A percentile compares a stretch with the other conserved stretches of the same genome.
phyloP scores from a whole-genome alignment of 2,329 filamentous ascomycete species.

The Fusarium heterosporum region DNA sequence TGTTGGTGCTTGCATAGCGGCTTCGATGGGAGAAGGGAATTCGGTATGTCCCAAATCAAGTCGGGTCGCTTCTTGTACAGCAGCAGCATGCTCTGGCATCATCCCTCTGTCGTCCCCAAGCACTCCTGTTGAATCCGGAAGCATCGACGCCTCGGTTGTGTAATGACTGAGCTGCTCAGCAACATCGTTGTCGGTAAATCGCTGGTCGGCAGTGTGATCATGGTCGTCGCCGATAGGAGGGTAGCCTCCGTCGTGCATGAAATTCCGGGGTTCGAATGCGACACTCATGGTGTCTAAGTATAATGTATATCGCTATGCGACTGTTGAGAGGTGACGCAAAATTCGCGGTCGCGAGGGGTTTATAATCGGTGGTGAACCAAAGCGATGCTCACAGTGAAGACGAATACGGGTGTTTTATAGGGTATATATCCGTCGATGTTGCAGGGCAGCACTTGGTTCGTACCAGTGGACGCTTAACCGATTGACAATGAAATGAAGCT shows the following conservation, averaged over 20 bases:
- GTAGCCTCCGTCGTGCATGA: constrained; percentile 62
- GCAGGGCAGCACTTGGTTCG: background rate
- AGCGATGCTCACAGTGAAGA: background rate
- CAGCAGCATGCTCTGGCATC: constrained; percentile 55
- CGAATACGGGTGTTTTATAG: background rate
- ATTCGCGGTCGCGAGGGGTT: constrained; percentile 24
- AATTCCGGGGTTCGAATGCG: constrained; percentile 63
- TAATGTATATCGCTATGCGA: constrained; percentile 21
- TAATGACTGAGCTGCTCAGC: constrained; percentile 59
- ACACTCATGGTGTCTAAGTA: constrained; percentile 59
- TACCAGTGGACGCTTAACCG: constrained; percentile 22
- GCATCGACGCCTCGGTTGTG: constrained; percentile 55
- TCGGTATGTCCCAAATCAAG: constrained; percentile 53
- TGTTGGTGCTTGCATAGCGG: constrained; percentile 48
- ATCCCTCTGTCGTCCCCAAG: constrained; percentile 52
- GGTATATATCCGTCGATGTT: background rate
- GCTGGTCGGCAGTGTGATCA: constrained; percentile 56
- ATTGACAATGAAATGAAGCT: constrained; percentile 39
- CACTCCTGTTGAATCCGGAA: constrained; percentile 54
- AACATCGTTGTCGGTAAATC: constrained; percentile 58
- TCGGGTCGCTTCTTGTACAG: constrained; percentile 54
- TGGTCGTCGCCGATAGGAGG: constrained; percentile 60
- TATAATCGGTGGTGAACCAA: constrained; percentile 19
- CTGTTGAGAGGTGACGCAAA: constrained; percentile 27
- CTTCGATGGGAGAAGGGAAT: constrained; percentile 53